These are phyloP conservation scores for Luvunga scandens DNA, from an alignment of 345 rosid species.

Conservation along the genomic window DNA sequence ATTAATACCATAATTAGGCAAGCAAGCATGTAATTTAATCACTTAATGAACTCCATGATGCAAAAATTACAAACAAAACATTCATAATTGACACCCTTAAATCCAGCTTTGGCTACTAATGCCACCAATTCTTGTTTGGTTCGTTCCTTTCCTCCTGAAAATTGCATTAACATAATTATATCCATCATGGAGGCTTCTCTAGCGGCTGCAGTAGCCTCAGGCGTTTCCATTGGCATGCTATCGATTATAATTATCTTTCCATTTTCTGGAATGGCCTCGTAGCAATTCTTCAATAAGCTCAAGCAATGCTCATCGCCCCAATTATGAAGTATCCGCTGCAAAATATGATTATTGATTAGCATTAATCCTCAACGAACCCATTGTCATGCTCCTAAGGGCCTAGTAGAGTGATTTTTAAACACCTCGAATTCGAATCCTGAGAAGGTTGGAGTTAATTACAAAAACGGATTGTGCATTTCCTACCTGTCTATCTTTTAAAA, in stretches of 20 bases:
- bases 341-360: neutral
- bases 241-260: neutral
- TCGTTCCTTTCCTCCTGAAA: conserved; percentile 24
- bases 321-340: neutral
- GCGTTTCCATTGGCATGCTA: neutral
- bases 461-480: no score
- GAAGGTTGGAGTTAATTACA: no score
- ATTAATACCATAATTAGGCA: neutral
- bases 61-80: conserved; percentile 16
- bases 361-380: no score
- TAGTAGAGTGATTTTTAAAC: no score
- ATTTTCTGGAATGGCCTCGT: neutral
- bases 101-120: conserved; percentile 21
- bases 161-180: conserved; percentile 20
- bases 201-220: conserved; percentile 12
- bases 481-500: no score
- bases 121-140: conserved; percentile 15
- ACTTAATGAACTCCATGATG: conserved; percentile 29
- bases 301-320: conserved; percentile 28
- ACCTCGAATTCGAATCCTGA: no score
- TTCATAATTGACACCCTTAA: neutral
- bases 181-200: conserved; percentile 8
- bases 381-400: no score
- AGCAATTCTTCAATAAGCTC: conserved; percentile 18
- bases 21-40: neutral